Evolutionary conservation across 805 yeast genomes (phyloP), one percentile per base, ranked within the genome.

Genomic region (Ogataea pilisensis): DNA sequence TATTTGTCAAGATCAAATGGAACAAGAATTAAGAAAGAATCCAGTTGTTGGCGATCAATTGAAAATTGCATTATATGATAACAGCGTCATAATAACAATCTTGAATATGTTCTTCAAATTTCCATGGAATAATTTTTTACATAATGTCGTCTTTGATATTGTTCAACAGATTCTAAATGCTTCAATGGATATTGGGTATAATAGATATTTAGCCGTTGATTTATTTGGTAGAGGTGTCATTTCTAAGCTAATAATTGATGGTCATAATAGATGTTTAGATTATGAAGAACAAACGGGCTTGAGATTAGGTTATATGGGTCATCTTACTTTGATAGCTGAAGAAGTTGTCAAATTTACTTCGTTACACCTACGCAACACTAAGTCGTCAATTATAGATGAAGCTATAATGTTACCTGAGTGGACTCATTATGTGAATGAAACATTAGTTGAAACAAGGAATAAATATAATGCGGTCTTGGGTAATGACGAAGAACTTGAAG

Each of bases 101-200:
- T 65, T 89, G 20, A 64, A 73, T 17, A 50, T 50, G 73, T 87
- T 93, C 56, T 81, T 90, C 62, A 68, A 74, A 45, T 88, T 82
- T 62, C 96, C 98, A 6, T 93, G 98, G 98, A 93, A 93, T 61
- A 93, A 93, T 58, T 93, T 93, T 57, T 75, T 93, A 70, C 99
- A 93, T 63, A 93, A 91, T 57, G 99, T 93, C 43, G 96, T 93
- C 8, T 93, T 91, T 70, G 99, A 93, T 64, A 78, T 93, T 46
- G 83, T 93, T 25, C 99, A 93, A 63, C 99, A 93, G 61, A 80
- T 93, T 16, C 76, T 93, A 60, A 89, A 88, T 61, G 98, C 96
- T 1, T 76, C 82, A 32, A 48, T 50, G 72, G 91, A 86, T 48
- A 76, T 83, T 44, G 91, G 95, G 12, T 90, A 84, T 54, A 91